Conservation (phyloP, 2,329 filamentous ascomycete genomes). For the Fusarium begoniae region DNA sequence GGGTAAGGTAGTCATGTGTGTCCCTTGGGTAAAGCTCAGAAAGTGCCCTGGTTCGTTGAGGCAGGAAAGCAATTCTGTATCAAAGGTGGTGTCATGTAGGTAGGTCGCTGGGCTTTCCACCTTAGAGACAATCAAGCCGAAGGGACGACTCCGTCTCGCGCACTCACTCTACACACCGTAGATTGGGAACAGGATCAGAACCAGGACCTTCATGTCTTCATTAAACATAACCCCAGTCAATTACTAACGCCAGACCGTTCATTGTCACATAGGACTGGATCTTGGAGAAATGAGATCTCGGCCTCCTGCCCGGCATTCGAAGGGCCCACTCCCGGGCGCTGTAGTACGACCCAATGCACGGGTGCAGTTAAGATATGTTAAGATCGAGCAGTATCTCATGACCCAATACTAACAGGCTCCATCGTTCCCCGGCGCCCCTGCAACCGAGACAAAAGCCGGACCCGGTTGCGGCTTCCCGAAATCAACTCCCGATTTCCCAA, state of each 20-base stretch:
- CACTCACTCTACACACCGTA: neutral
- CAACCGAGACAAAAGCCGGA: slow-evolving; percentile 41
- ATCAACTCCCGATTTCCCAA: slow-evolving; percentile 44
- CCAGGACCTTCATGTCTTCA: neutral
- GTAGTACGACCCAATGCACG: neutral
- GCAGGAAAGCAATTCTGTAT: neutral
- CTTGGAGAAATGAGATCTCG: slow-evolving; percentile 18
- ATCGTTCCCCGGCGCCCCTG: neutral
- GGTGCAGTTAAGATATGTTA: slow-evolving; percentile 17
- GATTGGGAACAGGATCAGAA: neutral
- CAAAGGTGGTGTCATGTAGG: neutral
- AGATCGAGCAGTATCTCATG: neutral
- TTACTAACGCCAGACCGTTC: neutral
- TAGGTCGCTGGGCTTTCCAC: neutral
- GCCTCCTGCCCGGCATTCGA: slow-evolving; percentile 19
- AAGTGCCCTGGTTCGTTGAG: neutral
- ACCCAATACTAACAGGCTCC: neutral
- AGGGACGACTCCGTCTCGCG: neutral
- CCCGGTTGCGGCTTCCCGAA: slow-evolving; percentile 40
- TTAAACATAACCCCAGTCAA: neutral
- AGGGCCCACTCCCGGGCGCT: slow-evolving; percentile 7
- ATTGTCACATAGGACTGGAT: slow-evolving; percentile 2
- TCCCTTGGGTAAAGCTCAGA: neutral
- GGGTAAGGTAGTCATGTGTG: neutral
- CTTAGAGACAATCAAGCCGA: neutral